Evolutionary conservation across 345 rosid genomes (phyloP), one percentile per base, ranked within the genome.

Genomic region (Capsella bursapastoris): DNA sequence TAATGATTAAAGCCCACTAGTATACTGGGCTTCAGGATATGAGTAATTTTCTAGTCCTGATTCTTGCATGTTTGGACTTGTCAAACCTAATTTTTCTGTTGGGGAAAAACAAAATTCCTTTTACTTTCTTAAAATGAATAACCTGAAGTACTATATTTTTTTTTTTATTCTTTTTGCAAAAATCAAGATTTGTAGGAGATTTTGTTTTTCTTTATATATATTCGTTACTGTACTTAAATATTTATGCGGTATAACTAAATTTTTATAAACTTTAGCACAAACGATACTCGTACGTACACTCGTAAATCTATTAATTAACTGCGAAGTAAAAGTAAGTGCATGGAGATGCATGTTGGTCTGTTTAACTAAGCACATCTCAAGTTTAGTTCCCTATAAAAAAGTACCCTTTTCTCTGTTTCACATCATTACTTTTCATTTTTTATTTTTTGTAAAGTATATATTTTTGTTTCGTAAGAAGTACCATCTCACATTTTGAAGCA

Each of bases 301-400:
- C 50, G 66, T 41, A 22, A 61, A 15, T 59, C 31, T 18, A 49
- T 52, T 15, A 7, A 38, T 37, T 60, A 11, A 15, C 48, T 60
- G 64, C 31, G 10, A 60, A 60, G 48, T 60, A 60, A 38, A 38
- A 40, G 32, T 59, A 61, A 60, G 31, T 60, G 48, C 65, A 59
- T 60, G 32, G 48, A 60, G 48, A 57, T 57, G 41, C 41, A 57
- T 57, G 41, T 57, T 57, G 60, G 38, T 56, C 38, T 28, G 8
- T 29, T 50, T 44, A 44, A 41, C 12, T 41, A 12, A 41, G 6
- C 47, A 41, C 47, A 41, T 41, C 6, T 11, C 12, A 4, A 41
- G 47, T 41, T 41, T 11, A 5, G 47, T 41, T 41, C 47, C 16
- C 49, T 45, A 14, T 45, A n/a, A 14, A n/a, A 45, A 45, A n/a